Conservation (phyloP, 441 rosid genomes). For the Metrosideros polymorpha region DNA sequence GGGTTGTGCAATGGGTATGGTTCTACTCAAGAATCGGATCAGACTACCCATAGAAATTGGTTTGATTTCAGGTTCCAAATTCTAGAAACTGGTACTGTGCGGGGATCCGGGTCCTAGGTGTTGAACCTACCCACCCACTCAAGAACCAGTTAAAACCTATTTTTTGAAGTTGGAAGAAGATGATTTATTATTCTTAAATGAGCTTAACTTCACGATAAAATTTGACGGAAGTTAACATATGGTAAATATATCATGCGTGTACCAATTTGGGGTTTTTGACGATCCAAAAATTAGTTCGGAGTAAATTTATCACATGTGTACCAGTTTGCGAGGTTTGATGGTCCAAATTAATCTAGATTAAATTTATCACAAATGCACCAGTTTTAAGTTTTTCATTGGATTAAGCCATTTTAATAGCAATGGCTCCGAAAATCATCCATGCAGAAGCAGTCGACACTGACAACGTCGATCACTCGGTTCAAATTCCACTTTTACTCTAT, state of each 20-base stretch:
- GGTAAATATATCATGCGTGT: too few relatives aligned
- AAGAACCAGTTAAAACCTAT: background rate
- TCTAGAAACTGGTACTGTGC: background rate
- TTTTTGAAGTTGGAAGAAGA: background rate
- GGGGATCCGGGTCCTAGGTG: background rate
- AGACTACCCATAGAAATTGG: background rate
- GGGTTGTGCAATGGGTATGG: too few relatives aligned
- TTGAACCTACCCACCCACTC: background rate
- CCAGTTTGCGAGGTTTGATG: too few relatives aligned
- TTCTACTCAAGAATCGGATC: fast-evolving
- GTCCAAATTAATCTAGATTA: too few relatives aligned
- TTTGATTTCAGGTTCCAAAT: fast-evolving
- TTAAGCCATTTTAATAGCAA: too few relatives aligned
- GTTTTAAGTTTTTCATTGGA: too few relatives aligned
- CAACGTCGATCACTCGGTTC: background rate
- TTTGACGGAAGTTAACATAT: too few relatives aligned
- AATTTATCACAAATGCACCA: too few relatives aligned
- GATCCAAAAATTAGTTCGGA: too few relatives aligned
- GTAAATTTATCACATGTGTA: too few relatives aligned
- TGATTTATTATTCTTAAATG: too few relatives aligned
- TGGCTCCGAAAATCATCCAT: background rate
- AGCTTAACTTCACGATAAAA: background rate
- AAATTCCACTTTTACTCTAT: background rate
- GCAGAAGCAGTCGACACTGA: background rate
- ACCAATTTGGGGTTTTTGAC: too few relatives aligned